These are phyloP conservation scores for Rhodosporidiobolus odoratus DNA, from an alignment of 768 basidiomycete species.

Conservation along the genomic window DNA sequence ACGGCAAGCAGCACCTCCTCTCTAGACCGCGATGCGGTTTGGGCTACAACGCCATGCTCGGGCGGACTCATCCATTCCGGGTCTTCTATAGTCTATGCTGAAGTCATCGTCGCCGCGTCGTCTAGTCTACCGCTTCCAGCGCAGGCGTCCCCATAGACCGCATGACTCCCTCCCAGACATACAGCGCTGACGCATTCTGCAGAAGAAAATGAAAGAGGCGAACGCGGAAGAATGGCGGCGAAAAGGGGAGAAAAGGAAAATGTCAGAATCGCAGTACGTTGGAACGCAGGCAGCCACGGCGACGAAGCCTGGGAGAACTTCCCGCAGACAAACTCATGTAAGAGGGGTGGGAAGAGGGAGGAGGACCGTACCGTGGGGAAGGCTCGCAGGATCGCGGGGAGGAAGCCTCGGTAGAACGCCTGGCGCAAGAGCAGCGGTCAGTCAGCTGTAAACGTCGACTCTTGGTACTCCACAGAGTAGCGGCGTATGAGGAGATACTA, in stretches of 20 bases:
- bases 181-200: slow-evolving; percentile 39
- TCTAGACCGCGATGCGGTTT: no score
- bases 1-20: no score
- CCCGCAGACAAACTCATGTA: no score
- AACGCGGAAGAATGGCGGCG: not conserved
- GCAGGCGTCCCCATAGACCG: not conserved
- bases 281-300: no score
- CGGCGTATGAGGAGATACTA: no score
- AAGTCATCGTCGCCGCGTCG: not conserved
- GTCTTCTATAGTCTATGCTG: no score
- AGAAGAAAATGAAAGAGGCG: not conserved
- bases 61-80: no score
- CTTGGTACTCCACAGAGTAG: no score
- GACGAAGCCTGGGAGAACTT: no score
- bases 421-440: not conserved
- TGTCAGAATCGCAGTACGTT: no score
- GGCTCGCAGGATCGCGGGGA: slow-evolving; percentile 37
- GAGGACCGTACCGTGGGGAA: slow-evolving; percentile 36
- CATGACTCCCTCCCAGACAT: slow-evolving; percentile 40
- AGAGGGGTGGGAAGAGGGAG: no score
- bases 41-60: no score
- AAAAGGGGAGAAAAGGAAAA: not conserved
- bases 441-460: not conserved
- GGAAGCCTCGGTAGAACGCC: slow-evolving; percentile 40
- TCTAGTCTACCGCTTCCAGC: not conserved